Evolutionary conservation across 352 stramenopile species (phyloP).

Genomic region (Phytophthora vignae): DNA sequence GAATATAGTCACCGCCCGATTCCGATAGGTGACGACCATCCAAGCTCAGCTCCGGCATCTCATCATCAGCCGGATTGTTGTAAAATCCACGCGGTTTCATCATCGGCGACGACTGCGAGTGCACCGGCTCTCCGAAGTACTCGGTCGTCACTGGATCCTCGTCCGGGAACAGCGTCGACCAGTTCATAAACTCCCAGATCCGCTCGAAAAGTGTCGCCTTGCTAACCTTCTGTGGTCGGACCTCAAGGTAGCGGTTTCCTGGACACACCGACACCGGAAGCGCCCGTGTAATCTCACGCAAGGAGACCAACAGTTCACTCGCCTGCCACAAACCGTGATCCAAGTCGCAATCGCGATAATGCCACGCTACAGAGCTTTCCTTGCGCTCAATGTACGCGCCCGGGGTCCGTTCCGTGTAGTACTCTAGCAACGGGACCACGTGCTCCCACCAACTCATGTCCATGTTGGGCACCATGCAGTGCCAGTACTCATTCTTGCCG

Average conservation of each 20-base stretch:
- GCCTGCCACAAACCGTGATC: slow-evolving; percentile 91
- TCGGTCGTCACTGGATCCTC: slow-evolving; percentile 68
- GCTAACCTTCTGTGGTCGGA: slow-evolving; percentile 83
- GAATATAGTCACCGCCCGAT: slow-evolving; percentile 14
- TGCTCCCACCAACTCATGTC: slow-evolving; percentile 84
- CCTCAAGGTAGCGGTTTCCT: slow-evolving; percentile 78
- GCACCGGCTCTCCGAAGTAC: slow-evolving; percentile 75
- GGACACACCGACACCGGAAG: slow-evolving; percentile 79
- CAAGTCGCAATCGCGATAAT: slow-evolving; percentile 91
- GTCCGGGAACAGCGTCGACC: slow-evolving; percentile 67
- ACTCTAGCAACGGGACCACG: slow-evolving; percentile 79
- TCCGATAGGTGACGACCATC: slow-evolving; percentile 22
- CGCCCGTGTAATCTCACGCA: slow-evolving; percentile 78
- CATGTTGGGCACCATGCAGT: slow-evolving; percentile 85
- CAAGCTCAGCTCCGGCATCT: slow-evolving; percentile 8
- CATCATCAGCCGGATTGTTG: slow-evolving; percentile 18
- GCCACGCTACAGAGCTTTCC: slow-evolving; percentile 89
- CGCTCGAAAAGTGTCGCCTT: slow-evolving; percentile 83
- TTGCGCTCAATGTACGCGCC: slow-evolving; percentile 88
- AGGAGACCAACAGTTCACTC: slow-evolving; percentile 85
- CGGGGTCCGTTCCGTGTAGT: slow-evolving; percentile 87
- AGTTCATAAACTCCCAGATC: slow-evolving; percentile 90
- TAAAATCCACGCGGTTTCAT: slow-evolving; percentile 48
- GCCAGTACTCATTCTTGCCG: slow-evolving; percentile 65
- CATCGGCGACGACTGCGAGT: slow-evolving; percentile 54